phyloP scores from a whole-genome alignment of 257 asterid species.

The Perilla frutescens region DNA sequence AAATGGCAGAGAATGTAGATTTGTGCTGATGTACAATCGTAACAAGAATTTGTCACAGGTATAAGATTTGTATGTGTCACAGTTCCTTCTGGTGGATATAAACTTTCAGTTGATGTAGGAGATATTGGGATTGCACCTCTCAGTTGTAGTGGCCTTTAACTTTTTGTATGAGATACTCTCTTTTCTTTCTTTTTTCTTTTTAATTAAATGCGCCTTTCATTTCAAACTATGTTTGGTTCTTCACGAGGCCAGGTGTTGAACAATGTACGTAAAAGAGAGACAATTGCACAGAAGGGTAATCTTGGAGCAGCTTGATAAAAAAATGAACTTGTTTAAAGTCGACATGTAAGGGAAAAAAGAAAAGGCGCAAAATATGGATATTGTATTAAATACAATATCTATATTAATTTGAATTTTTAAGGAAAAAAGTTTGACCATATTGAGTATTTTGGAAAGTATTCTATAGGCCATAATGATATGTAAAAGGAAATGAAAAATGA shows the following conservation, averaged over 20 bases:
- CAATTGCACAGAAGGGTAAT: background rate
- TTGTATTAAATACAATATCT: background rate
- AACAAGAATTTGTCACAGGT: background rate
- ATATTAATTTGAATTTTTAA: background rate
- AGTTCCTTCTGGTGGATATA: background rate
- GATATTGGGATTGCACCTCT: background rate
- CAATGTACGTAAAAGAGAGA: background rate
- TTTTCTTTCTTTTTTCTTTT: background rate
- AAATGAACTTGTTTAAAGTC: background rate
- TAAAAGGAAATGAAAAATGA: background rate
- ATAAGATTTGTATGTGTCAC: background rate
- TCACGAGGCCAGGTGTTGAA: constrained; percentile 3
- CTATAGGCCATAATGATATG: constrained; percentile 1
- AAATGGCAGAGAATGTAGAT: background rate
- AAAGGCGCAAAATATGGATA: background rate
- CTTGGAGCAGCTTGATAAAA: constrained; percentile 6
- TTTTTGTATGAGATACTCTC: background rate
- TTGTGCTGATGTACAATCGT: background rate
- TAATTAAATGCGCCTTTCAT: too few species aligned
- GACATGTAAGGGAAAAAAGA: background rate
- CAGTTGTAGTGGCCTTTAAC: background rate
- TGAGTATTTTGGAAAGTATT: constrained; percentile 33
- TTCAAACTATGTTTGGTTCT: constrained; percentile 13
- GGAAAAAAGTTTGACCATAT: constrained; percentile 5
- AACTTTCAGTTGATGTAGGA: background rate